Evolutionary conservation across 2,329 filamentous ascomycete genomes (phyloP), one percentile per base, ranked within the genome.

Genomic region (Exophiala calicioides): DNA sequence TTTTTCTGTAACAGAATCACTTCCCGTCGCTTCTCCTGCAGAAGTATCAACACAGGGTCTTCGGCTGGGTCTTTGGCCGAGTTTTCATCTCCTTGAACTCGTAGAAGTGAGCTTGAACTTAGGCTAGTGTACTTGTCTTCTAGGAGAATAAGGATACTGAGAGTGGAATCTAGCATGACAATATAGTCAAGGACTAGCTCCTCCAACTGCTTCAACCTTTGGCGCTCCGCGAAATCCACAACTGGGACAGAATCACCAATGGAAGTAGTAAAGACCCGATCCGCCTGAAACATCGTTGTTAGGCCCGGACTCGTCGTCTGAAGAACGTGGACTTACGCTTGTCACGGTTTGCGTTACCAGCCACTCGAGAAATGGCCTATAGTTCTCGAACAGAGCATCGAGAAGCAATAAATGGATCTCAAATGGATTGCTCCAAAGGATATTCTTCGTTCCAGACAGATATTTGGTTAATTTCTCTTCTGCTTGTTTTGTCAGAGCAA

Each of bases 401-500:
- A 20, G 15, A 47, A 15, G 4, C 5, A 24, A 35, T 23, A 16
- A 53, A 36, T 8, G 36, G 38, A 12, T 44, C 10, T 50, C 39
- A 9, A 53, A 33, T 8, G 50, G 52, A 0, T 43, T 47, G 2
- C 5, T 8, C 24, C 24, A 27, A 7, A 12, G n/a, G 12, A 26
- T 32, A 9, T 3, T 18, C 5, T 8, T 9, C 15, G 2, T 16
- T 7, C 18, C n/a, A 6, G 2, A 2, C 6, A 24, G 18, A 12
- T 34, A 44, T 6, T 19, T 4, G 2, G 12, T 2, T 47, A 43
- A 1, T 45, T 32, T 3, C 43, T 20, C 19, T 33, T 42, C 9
- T 47, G 36, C 9, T 24, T 41, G 26, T 49, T 26, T 32, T 7
- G 56, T 45, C 7, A 50, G 33, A 7, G 56, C 31, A 9, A 59